Evolutionary conservation across 345 rosid genomes (phyloP).

Genomic region (Camelina laxa): DNA sequence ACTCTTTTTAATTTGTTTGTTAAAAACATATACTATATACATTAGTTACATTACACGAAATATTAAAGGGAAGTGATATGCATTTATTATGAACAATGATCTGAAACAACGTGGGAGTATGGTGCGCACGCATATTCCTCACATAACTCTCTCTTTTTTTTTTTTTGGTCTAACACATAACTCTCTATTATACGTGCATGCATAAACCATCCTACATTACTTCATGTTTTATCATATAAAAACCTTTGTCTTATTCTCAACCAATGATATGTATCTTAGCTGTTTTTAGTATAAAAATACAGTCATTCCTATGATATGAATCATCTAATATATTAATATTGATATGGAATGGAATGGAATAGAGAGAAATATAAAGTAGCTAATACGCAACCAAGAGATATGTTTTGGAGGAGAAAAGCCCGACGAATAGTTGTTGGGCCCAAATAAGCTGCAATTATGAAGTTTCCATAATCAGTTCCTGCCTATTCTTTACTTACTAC

Average conservation of each 20-base stretch:
- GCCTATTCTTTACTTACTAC: background rate
- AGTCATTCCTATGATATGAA: background rate
- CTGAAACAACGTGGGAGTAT: conserved; percentile 40
- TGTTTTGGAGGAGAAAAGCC: conserved; percentile 15
- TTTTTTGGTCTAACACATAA: too few relatives aligned
- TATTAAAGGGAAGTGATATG: background rate
- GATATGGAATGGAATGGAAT: background rate
- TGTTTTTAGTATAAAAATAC: background rate
- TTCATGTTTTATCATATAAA: conserved; percentile 13
- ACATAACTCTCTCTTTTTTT: background rate
- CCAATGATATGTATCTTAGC: background rate
- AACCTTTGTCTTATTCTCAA: background rate
- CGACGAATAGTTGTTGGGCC: background rate
- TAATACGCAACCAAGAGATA: background rate
- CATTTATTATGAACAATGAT: conserved; percentile 24
- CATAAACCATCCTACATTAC: conserved; percentile 37
- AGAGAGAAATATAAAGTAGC: background rate
- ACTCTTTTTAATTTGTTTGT: background rate
- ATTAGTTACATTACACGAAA: background rate
- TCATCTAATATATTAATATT: background rate
- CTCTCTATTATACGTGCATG: conserved; percentile 37
- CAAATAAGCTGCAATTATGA: background rate
- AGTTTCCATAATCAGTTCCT: background rate
- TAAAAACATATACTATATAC: background rate
- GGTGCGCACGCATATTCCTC: conserved; percentile 41